Evolutionary conservation across 2,329 filamentous ascomycete species (phyloP), one percentile per base, ranked within the genome.

Genomic region (Hymenoscyphus occultus): DNA sequence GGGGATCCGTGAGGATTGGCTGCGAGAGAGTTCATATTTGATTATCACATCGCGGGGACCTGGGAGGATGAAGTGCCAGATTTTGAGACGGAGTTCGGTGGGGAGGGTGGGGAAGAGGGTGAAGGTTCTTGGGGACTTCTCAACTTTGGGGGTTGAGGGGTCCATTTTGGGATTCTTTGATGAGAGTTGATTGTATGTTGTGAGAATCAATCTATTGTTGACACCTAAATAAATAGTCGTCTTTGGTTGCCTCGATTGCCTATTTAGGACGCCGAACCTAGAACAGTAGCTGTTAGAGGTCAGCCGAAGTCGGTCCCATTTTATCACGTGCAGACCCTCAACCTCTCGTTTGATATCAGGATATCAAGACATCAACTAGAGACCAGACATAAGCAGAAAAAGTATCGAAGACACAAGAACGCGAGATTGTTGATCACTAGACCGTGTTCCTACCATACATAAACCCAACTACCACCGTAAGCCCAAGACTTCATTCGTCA

Each of bases 51-150:
- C 28, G 28, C 10, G 51, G 9, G 19, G 3, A 31, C 7, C 28
- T 31, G 19, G 51, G 51, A 56, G 28, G 12, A 31, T 22, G n/a
- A 16, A 56, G 12, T 31, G 14, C 28, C 32, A 35, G 5, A 56
- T 56, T 56, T 14, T 10, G 3, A 56, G 16, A 6, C 54, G 12
- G 13, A 56, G 28, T 35, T 72, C 71, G 28, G 64, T 62, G 1
- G 71, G 71, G n/a, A 72, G 66, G 3, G 56, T 63, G 19, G 62
- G 39, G 35, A 72, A 72, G 28, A 61, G 9, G 5, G 62, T 66
- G 22, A 72, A 72, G 16, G 67, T 60, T 45, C 31, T 62, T 12
- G 35, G 12, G 40, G 35, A 28, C n/a, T 16, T 9, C 5, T 16
- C 22, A 35, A n/a, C 14, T 13, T 45, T 4, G 5, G n/a, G 4